Evolutionary conservation across 768 basidiomycete genomes (phyloP).

Genomic region (Botryobasidium botryosum): DNA sequence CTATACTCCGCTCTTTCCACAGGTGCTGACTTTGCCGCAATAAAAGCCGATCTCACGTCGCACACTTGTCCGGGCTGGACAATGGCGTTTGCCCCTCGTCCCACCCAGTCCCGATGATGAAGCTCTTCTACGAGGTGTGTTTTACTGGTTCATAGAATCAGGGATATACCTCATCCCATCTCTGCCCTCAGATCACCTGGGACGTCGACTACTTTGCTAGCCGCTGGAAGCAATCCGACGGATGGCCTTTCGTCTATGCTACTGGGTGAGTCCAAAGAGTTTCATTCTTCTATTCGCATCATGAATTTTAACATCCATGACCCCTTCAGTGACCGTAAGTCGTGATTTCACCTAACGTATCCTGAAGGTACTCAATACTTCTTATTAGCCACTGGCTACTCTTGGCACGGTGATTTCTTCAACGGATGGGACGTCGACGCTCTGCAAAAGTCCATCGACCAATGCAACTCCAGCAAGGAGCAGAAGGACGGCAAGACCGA

Average conservation of each 20-base stretch:
- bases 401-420: slow-evolving; percentile 11
- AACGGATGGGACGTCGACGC: slow-evolving; percentile 13
- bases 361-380: too few species aligned
- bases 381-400: slow-evolving; percentile 12
- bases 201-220: slow-evolving; percentile 7
- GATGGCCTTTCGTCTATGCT: slow-evolving; percentile 11
- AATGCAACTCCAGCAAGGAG: slow-evolving; percentile 9
- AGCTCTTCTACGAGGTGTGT: slow-evolving; percentile 12
- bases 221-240: slow-evolving; percentile 6
- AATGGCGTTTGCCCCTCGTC: slow-evolving; percentile 6
- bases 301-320: too few species aligned
- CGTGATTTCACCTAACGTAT: too few species aligned
- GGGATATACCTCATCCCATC: too few species aligned
- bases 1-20: slow-evolving; percentile 34
- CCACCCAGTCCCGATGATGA: slow-evolving; percentile 11
- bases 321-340: background rate
- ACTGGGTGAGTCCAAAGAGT: slow-evolving; percentile 3
- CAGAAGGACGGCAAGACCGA: slow-evolving; percentile 9
- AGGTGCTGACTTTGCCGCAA: slow-evolving; percentile 20
- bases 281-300: too few species aligned
- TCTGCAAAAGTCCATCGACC: slow-evolving; percentile 12
- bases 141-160: too few species aligned
- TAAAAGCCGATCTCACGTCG: slow-evolving; percentile 5
- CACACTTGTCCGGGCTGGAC: slow-evolving; percentile 2
- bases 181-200: too few species aligned